phyloP scores from a whole-genome alignment of 345 rosid species.

The Geranium brycei region DNA sequence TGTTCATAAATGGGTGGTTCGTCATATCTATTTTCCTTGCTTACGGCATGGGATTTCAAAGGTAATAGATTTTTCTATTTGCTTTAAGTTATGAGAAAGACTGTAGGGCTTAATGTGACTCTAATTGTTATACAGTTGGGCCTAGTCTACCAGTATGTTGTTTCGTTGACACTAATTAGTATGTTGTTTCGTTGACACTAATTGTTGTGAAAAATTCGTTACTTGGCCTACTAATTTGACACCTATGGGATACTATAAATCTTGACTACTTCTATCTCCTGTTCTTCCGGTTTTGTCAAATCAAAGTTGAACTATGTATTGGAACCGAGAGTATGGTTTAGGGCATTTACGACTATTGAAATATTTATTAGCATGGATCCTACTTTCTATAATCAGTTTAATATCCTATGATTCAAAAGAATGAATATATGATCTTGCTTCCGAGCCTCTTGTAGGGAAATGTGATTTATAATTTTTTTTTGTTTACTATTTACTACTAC shows the following conservation, averaged over 20 bases:
- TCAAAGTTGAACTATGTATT: too few species aligned
- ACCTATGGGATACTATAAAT: too few species aligned
- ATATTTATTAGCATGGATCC: too few species aligned
- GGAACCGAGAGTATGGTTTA: too few species aligned
- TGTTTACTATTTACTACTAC: too few species aligned
- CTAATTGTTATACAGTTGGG: background rate
- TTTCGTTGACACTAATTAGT: background rate
- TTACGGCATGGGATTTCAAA: slow-evolving; percentile 62
- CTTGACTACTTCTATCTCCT: too few species aligned
- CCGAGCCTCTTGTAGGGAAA: background rate
- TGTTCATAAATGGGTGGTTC: slow-evolving; percentile 99
- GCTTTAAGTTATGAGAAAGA: background rate
- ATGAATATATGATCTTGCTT: too few species aligned
- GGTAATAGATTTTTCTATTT: slow-evolving; percentile 29
- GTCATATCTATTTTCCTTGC: slow-evolving; percentile 90
- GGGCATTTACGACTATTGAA: too few species aligned
- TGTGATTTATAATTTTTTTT: background rate
- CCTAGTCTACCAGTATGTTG: background rate
- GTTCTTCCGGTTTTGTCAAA: too few species aligned
- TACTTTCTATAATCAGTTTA: too few species aligned
- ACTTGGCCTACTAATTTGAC: too few species aligned
- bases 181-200: background rate
- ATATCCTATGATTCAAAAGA: too few species aligned
- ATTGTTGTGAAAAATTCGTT: background rate
- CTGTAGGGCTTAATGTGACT: background rate